Evolutionary conservation across 305 asterid species (phyloP).

Genomic region (Fraxinus dipetala): DNA sequence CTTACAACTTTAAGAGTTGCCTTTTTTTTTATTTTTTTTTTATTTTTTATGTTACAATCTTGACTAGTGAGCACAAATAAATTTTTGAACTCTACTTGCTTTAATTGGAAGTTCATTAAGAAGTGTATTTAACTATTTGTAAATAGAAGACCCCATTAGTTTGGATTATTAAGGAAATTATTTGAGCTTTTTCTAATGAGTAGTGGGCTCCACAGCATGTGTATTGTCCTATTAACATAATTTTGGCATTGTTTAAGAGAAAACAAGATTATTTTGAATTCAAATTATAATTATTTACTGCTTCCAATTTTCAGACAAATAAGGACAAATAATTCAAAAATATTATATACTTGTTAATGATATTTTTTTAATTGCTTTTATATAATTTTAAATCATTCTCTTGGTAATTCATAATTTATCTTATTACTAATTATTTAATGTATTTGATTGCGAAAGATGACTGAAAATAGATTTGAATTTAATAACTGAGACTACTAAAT

Average conservation of each 20-base stretch:
- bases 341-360: not conserved
- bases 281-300: constrained; percentile 27
- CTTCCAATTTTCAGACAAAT: constrained; percentile 19
- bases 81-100: not conserved
- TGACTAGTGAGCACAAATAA: not conserved
- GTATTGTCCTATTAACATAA: constrained; percentile 20
- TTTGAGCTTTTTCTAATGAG: constrained; percentile 14
- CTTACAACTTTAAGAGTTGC: not conserved
- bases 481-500: too few relatives aligned
- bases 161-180: constrained; percentile 7
- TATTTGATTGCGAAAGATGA: too few relatives aligned
- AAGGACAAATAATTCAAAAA: not conserved
- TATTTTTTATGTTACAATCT: not conserved
- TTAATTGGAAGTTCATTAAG: not conserved
- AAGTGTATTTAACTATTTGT: not conserved
- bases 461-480: too few relatives aligned
- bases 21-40: too few relatives aligned
- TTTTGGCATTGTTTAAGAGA: constrained; percentile 19
- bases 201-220: constrained; percentile 25
- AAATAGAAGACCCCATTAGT: not conserved
- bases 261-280: constrained; percentile 11
- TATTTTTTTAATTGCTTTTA: too few relatives aligned
- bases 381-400: not conserved
- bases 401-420: not conserved
- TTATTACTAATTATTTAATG: too few relatives aligned